Evolutionary conservation across 1,284 basidiomycete genomes (phyloP).

Genomic region (Termitomyces sp.): DNA sequence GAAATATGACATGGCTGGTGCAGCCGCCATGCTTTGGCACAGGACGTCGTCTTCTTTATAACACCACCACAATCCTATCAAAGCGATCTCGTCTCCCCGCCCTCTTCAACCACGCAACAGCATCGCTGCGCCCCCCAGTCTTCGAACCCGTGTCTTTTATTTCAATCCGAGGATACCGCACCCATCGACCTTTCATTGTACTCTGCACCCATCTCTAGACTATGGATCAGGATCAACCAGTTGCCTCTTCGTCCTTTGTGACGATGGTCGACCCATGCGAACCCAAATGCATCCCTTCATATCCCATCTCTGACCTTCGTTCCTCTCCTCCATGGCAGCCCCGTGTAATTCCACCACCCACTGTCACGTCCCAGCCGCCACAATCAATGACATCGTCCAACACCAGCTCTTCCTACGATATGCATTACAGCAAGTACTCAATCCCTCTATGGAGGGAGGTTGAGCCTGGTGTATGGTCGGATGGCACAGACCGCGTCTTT

Average conservation of each 20-base stretch:
- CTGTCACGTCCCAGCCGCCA: not conserved
- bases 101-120: conserved; percentile 6
- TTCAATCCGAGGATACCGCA: not conserved
- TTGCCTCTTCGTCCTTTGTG: conserved; percentile 16
- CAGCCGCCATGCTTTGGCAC: conserved; percentile 27
- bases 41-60: conserved; percentile 19
- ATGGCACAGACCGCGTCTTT: conserved; percentile 27
- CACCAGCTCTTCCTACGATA: not conserved
- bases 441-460: conserved; percentile 24
- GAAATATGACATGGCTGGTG: conserved; percentile 26
- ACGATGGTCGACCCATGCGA: conserved; percentile 9
- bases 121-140: not conserved
- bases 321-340: conserved; percentile 8
- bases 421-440: conserved; percentile 19
- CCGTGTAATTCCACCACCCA: not conserved
- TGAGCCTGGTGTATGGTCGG: conserved; percentile 30
- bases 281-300: conserved; percentile 3
- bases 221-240: conserved; percentile 13
- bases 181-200: conserved; percentile 10
- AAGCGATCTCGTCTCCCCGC: conserved; percentile 12
- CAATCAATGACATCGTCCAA: conserved; percentile 3
- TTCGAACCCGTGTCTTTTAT: conserved; percentile 5
- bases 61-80: conserved; percentile 13
- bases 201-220: not conserved
- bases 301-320: conserved; percentile 20